Evolutionary conservation across 2,329 filamentous ascomycete genomes (phyloP), one percentile per base, ranked within the genome.

Genomic region (Paracoccidioides brasiliensis): DNA sequence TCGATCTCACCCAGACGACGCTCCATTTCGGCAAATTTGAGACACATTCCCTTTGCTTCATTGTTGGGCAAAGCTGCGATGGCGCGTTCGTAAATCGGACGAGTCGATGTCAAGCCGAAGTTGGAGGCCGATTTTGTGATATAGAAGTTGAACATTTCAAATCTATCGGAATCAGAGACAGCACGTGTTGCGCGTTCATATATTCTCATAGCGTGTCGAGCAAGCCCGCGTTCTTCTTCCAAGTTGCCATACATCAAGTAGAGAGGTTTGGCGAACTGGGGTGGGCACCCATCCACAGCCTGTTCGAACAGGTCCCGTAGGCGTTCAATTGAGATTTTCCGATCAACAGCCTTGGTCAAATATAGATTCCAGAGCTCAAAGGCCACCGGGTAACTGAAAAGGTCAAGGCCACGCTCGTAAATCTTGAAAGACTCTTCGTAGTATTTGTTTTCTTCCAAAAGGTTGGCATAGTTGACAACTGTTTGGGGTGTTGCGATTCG

Each of bases 361-460:
- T 98, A 98, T 7, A 98, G 74, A 64, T 98, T 98, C 94, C 93
- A 98, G 28, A 98, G 78, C 75, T 98, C 93, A 69, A 98, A 98
- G 14, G 93, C 93, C 15, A 97, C 91, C 0, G 93, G 93, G 66
- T 97, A 98, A 70, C 84, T 95, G 78, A 98, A 98, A n/a, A 98
- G 83, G 70, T 98, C 93, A 41, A 98, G 78, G 2, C 93, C 93
- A 58, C 93, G 84, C 72, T 98, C 93, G 69, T 95, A 98, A 49
- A 97, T 79, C 74, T 97, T 97, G 82, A 97, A 98, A 1, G 87
- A 94, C 64, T 98, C 93, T 69, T 98, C 93, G 66, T 85, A 95
- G 71, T 97, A 98, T 57, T 89, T 84, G 72, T 95, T 82, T 67
- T 97, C 93, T 69, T 97, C 93, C 56, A 98, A 74, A 3, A 98